Conservation (phyloP, 768 basidiomycete genomes). For the Mycena polygramma region DNA sequence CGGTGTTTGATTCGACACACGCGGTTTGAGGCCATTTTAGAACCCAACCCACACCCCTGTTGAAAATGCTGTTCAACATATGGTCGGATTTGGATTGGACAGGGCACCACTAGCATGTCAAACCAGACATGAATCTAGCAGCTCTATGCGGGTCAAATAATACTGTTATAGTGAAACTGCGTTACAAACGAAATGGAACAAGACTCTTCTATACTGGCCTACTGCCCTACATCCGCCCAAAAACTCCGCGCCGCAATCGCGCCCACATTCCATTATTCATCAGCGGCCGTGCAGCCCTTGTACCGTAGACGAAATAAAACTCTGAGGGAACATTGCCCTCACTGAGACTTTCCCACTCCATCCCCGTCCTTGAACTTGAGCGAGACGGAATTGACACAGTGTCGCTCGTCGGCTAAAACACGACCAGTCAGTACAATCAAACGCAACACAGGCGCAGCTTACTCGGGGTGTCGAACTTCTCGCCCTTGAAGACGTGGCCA, state of each 20-base stretch:
- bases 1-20: too few relatives aligned
- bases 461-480: conserved; percentile 87
- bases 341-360: conserved; percentile 37
- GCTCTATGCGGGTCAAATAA: too few relatives aligned
- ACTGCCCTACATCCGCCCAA: conserved; percentile 28
- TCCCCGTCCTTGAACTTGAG: conserved; percentile 77
- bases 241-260: conserved; percentile 17
- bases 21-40: too few relatives aligned
- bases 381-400: conserved; percentile 92
- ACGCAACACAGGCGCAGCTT: conserved; percentile 42
- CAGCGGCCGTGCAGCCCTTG: conserved; percentile 6
- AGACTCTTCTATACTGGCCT: too few relatives aligned
- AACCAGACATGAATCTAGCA: too few relatives aligned
- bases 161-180: too few relatives aligned
- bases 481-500: conserved; percentile 96
- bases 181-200: too few relatives aligned
- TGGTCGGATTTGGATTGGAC: too few relatives aligned
- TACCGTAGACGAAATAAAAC: conserved; percentile 8
- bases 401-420: conserved; percentile 79
- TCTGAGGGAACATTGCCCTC: conserved; percentile 19
- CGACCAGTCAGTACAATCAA: background rate
- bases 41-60: too few relatives aligned
- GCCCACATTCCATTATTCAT: conserved; percentile 12
- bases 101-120: too few relatives aligned
- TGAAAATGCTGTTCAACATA: too few relatives aligned